These are phyloP conservation scores for Epichloe bromicola DNA, from an alignment of 2,329 filamentous ascomycete species.

Conservation along the genomic window DNA sequence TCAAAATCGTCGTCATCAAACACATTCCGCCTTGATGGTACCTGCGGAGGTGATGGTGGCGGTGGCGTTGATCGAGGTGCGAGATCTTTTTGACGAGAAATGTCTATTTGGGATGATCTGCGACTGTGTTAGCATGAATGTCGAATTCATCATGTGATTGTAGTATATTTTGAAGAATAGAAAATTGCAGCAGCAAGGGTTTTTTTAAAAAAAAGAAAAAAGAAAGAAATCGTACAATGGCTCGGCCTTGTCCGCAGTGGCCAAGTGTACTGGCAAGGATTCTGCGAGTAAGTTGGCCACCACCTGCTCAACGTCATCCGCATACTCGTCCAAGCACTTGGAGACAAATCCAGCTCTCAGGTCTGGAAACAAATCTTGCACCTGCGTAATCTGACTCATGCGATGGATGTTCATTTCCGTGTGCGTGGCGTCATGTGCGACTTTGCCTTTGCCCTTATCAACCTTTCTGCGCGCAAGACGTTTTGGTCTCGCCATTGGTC, in stretches of 20 bases:
- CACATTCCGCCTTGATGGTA: constrained; percentile 54
- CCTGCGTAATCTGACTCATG: constrained; percentile 72
- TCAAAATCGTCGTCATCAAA: constrained; percentile 76
- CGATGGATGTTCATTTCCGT: constrained; percentile 59
- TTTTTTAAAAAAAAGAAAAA: background rate
- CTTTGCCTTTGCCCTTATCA: constrained; percentile 52
- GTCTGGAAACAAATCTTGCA: constrained; percentile 90
- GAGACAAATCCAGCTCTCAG: constrained; percentile 73
- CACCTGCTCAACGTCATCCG: constrained; percentile 63
- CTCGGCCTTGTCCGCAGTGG: constrained; percentile 49
- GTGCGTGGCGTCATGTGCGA: constrained; percentile 23
- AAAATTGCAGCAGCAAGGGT: background rate
- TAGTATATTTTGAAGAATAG: background rate
- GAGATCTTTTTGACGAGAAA: constrained; percentile 24
- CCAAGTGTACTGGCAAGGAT: constrained; percentile 57
- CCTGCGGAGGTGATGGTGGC: constrained; percentile 11
- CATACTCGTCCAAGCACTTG: constrained; percentile 66
- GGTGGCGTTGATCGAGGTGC: constrained; percentile 48
- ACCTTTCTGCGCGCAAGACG: constrained; percentile 39
- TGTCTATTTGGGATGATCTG: constrained; percentile 17
- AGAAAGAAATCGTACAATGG: constrained; percentile 34
- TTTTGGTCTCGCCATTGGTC: constrained; percentile 36
- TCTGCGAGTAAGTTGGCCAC: constrained; percentile 72
- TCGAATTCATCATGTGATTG: background rate
- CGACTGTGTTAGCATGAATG: constrained; percentile 9